A percentile compares a stretch with the other conserved stretches of the same genome.
Conservation (phyloP, 1,284 basidiomycete species). For the Trametes versicolor region DNA sequence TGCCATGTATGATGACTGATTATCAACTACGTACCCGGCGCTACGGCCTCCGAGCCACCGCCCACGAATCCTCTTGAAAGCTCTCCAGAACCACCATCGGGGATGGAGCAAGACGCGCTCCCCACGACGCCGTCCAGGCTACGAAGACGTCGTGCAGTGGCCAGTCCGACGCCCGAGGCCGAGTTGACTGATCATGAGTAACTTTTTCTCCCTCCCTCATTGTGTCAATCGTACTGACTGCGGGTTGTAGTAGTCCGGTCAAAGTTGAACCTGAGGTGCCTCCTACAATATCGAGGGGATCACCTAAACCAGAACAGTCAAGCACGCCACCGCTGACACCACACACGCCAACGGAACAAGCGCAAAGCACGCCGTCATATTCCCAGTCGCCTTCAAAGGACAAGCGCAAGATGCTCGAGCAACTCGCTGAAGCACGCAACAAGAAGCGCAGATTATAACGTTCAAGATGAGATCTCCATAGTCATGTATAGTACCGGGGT, state of each 20-base stretch:
- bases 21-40: constrained; percentile 1
- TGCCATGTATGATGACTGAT: not conserved
- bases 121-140: constrained; percentile 17
- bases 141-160: constrained; percentile 17
- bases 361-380: constrained; percentile 37
- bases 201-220: not conserved
- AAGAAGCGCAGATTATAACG: constrained; percentile 25
- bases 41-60: constrained; percentile 14
- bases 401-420: constrained; percentile 50
- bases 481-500: not conserved
- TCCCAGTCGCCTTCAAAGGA: constrained; percentile 46
- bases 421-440: constrained; percentile 43
- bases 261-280: not conserved
- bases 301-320: not conserved
- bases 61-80: constrained; percentile 19
- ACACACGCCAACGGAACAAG: constrained; percentile 4
- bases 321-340: not conserved
- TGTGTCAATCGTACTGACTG: not conserved
- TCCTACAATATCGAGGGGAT: not conserved
- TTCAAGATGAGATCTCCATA: not conserved
- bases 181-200: not conserved
- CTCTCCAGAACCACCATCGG: constrained; percentile 16
- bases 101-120: not conserved
- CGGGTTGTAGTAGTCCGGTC: not conserved
- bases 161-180: constrained; percentile 3